phyloP scores from a whole-genome alignment of 2,329 filamentous ascomycete species.

The Coniosporium tulheliwenetii region DNA sequence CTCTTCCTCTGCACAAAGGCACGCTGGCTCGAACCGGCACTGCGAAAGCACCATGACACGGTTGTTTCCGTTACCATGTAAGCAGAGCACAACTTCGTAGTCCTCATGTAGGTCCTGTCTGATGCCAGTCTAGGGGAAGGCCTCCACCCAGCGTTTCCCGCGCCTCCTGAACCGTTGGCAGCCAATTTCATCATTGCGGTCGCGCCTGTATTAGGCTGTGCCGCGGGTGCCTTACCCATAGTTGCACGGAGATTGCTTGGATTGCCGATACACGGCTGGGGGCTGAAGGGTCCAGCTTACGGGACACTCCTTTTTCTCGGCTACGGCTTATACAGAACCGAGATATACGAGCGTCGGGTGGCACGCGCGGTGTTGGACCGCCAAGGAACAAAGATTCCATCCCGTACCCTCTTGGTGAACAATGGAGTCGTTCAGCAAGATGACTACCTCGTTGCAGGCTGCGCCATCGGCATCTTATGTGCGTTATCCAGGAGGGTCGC shows the following conservation, averaged over 20 bases:
- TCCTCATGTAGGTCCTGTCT: no score
- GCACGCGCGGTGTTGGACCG: background rate
- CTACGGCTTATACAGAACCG: no score
- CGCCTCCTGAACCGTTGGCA: background rate
- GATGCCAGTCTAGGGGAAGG: slow-evolving; percentile 1
- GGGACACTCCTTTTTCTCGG: no score
- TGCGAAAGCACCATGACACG: no score
- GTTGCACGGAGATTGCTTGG: no score
- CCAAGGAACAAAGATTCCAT: background rate
- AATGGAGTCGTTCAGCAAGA: background rate
- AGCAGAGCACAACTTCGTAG: no score
- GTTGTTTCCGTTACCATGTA: no score
- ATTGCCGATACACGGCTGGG: no score
- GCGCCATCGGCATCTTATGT: background rate
- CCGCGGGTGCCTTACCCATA: background rate
- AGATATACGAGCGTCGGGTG: no score
- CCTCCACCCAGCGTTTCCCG: slow-evolving; percentile 3
- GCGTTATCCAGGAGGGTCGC: background rate
- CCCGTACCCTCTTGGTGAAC: background rate
- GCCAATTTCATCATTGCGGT: background rate
- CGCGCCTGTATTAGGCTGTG: background rate
- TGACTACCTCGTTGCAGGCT: background rate
- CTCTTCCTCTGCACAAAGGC: no score
- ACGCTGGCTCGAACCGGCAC: no score
- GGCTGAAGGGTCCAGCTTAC: no score